A percentile compares a stretch with the other conserved stretches of the same genome.
Conservation (phyloP, 1,284 basidiomycete genomes). For the Ceratobasidium sp. region DNA sequence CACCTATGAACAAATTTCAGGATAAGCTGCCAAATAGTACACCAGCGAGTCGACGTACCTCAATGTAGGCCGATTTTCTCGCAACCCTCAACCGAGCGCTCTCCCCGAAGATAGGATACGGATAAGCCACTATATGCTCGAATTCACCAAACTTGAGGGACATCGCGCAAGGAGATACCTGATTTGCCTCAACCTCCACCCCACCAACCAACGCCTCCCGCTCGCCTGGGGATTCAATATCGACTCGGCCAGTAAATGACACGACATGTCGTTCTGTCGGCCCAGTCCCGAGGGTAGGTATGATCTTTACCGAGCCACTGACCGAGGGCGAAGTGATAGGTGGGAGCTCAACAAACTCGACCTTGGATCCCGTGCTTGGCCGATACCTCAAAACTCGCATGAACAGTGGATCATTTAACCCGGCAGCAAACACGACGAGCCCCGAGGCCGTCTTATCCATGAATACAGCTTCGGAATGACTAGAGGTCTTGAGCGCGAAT, state of each 20-base stretch:
- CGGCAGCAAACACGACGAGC: conserved; percentile 55
- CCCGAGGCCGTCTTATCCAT: conserved; percentile 52
- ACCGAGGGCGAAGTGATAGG: not conserved
- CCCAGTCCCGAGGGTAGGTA: not conserved
- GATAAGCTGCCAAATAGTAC: no score
- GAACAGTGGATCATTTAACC: conserved; percentile 54
- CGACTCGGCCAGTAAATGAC: conserved; percentile 3
- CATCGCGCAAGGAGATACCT: conserved; percentile 27
- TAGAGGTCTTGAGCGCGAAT: not conserved
- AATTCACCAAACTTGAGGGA: not conserved
- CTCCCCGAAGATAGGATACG: conserved; percentile 25
- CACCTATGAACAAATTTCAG: not conserved
- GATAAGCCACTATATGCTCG: not conserved
- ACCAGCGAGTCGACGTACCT: no score
- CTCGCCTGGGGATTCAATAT: not conserved
- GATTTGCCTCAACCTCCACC: not conserved
- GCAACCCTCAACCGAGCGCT: conserved; percentile 14
- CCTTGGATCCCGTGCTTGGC: conserved; percentile 4
- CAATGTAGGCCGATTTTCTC: conserved; percentile 31
- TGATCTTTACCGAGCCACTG: not conserved
- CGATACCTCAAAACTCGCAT: conserved; percentile 56
- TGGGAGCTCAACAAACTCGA: not conserved
- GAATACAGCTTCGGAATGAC: not conserved
- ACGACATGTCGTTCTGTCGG: not conserved
- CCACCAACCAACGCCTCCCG: conserved; percentile 1